Conservation (phyloP, 2,329 filamentous ascomycete species). For the Ilyonectria destructans region DNA sequence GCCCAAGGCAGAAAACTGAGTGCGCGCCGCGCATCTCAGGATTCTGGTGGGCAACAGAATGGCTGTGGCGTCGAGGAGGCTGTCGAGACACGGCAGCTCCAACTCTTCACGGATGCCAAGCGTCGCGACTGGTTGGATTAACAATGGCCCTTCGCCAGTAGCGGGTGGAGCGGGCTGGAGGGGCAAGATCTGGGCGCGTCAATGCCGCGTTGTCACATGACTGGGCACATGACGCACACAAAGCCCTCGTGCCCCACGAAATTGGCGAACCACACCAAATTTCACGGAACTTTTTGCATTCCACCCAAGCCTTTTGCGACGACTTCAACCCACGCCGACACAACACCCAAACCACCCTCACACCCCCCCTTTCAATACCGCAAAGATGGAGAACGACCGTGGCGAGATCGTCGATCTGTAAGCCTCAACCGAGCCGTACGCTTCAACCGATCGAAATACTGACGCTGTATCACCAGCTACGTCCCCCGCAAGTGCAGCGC, state of each 20-base stretch:
- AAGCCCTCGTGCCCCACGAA: slow-evolving; percentile 59
- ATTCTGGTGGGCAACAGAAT: slow-evolving; percentile 51
- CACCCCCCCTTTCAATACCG: slow-evolving; percentile 53
- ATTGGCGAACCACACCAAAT: slow-evolving; percentile 56
- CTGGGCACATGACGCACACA: slow-evolving; percentile 53
- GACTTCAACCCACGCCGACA: slow-evolving; percentile 51
- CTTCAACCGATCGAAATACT: slow-evolving; percentile 44
- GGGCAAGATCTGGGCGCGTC: slow-evolving; percentile 45
- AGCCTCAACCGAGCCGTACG: slow-evolving; percentile 57
- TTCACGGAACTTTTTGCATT: slow-evolving; percentile 50
- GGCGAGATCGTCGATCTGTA: slow-evolving; percentile 99
- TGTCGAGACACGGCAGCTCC: slow-evolving; percentile 15
- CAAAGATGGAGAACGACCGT: slow-evolving; percentile 99
- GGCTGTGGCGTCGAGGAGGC: slow-evolving; percentile 30
- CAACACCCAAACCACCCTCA: slow-evolving; percentile 51
- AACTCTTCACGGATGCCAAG: not conserved
- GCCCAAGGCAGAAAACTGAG: slow-evolving; percentile 49
- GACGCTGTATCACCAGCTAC: slow-evolving; percentile 74
- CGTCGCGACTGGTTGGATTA: slow-evolving; percentile 17
- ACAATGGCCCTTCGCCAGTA: slow-evolving; percentile 29
- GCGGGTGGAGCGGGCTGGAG: slow-evolving; percentile 8
- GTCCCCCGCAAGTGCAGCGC: slow-evolving; percentile 99
- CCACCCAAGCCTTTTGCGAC: slow-evolving; percentile 52
- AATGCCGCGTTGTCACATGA: slow-evolving; percentile 56
- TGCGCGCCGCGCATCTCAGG: slow-evolving; percentile 66